Percentiles rank a stretch among this genome's conserved stretches.
Conservation (phyloP, 2,329 filamentous ascomycete species). For the Aspergillus hortae region DNA sequence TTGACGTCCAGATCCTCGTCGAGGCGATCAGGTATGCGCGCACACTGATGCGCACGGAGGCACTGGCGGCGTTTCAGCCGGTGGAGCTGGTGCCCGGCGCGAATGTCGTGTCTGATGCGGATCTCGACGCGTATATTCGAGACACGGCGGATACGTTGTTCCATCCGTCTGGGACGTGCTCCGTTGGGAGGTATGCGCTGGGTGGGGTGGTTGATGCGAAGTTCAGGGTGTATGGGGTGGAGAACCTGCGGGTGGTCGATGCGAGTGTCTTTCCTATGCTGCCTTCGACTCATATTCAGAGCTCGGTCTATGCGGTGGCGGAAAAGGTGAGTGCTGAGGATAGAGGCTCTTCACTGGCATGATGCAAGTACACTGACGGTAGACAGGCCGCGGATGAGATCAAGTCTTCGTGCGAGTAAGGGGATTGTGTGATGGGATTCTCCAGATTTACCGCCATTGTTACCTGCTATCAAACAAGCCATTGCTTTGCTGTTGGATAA, state of each 20-base stretch:
- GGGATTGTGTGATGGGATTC: no score
- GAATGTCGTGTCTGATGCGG: neutral
- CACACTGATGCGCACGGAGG: neutral
- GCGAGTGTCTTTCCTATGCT: constrained; percentile 4
- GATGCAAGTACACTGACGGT: no score
- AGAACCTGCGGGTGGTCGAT: neutral
- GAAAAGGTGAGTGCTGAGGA: constrained; percentile 1
- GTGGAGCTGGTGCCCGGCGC: constrained; percentile 1
- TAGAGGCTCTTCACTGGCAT: no score
- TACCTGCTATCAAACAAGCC: no score
- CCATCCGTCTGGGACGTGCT: constrained; percentile 4
- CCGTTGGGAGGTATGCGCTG: neutral
- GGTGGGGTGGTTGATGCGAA: constrained; percentile 4
- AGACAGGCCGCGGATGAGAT: no score
- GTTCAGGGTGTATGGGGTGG: neutral
- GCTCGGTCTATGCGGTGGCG: constrained; percentile 7
- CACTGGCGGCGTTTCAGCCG: neutral
- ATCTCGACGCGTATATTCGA: constrained; percentile 3
- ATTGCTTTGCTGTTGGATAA: no score
- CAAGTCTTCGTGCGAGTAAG: no score
- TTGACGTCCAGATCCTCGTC: constrained; percentile 1
- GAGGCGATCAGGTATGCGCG: constrained; percentile 2
- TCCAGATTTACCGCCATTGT: no score
- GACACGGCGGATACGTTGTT: neutral
- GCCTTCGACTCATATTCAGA: constrained; percentile 5